Evolutionary conservation across 164 flowering plant species (phyloP), one percentile per base, ranked within the genome.

Genomic region (Hamamelis virginiana): DNA sequence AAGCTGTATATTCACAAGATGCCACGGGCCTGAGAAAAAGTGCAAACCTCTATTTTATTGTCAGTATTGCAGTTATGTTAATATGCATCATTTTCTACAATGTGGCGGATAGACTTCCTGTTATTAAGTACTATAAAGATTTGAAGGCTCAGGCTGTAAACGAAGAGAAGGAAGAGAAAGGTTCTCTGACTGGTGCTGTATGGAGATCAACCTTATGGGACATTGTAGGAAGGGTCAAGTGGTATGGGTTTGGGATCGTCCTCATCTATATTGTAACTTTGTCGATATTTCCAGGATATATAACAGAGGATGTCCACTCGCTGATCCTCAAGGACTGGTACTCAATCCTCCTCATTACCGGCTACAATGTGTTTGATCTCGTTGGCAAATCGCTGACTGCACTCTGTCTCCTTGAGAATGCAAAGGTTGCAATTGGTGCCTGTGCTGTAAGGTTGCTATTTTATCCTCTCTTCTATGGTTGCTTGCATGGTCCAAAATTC

Each of bases 261-360:
- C 76, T 87, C 22, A 85, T 96, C 52, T 90, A 93, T 59, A 53
- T 87, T 15, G 96, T 96, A 41, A 96, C 97, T 15, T 74, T 96
- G 59, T 73, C 95, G 4, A 96, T 96, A 70, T 96, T 91, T 74
- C 99, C 99, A 6, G 99, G 98, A 26, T 93, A 84, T 59, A 76
- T 96, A n/a, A 91, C 96, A 0, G 99, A 91, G 66, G 98, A 96
- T 76, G 97, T 96, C 46, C 94, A 88, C 74, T 96, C 99, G 0
- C 74, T 64, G 28, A 15, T 78, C 47, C 88, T 96, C 46, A 84
- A 84, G 68, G 98, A 96, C 72, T 93, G 99, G 99, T 93, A 93
- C 38, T 75, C 96, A 0, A 84, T 96, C 72, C 72, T 96, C 64
- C 91, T 93, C 66, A 89, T 96, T 58, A 69, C 95, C 9, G 76